phyloP scores from a whole-genome alignment of 1,139 yeast genomes.

The Yamadazyma sp. region DNA sequence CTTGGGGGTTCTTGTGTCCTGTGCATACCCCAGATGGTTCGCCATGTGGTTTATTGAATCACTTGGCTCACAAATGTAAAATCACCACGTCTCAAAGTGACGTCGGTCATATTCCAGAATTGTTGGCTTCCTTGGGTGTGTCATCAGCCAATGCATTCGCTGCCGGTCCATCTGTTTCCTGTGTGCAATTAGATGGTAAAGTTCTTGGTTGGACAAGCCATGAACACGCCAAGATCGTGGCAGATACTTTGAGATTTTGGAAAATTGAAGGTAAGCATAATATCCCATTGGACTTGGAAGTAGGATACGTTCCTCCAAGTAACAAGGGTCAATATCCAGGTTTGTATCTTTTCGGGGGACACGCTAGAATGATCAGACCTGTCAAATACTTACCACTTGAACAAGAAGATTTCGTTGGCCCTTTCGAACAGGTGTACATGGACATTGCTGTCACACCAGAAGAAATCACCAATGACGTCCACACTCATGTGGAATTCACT shows the following conservation, averaged over 20 bases:
- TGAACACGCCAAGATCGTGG: slow-evolving; percentile 79
- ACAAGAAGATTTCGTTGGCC: slow-evolving; percentile 87
- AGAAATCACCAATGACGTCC: slow-evolving; percentile 79
- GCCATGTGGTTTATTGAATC: slow-evolving; percentile 97
- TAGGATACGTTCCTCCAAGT: slow-evolving; percentile 95
- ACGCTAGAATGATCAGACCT: slow-evolving; percentile 94
- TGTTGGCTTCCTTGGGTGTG: slow-evolving; percentile 76
- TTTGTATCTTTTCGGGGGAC: slow-evolving; percentile 83
- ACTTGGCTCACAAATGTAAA: slow-evolving; percentile 91
- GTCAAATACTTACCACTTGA: slow-evolving; percentile 85
- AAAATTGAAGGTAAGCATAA: slow-evolving; percentile 79
- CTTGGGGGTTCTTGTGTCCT: slow-evolving; percentile 99
- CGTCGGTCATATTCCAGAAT: slow-evolving; percentile 66
- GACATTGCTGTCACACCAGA: slow-evolving; percentile 92
- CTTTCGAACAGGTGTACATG: slow-evolving; percentile 97
- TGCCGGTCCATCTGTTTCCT: slow-evolving; percentile 84
- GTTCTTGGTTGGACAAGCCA: slow-evolving; percentile 95
- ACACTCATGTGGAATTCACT: slow-evolving; percentile 89
- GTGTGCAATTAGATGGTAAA: slow-evolving; percentile 92
- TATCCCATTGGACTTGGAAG: slow-evolving; percentile 81
- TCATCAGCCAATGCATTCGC: slow-evolving; percentile 74
- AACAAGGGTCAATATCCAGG: slow-evolving; percentile 98
- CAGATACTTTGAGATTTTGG: slow-evolving; percentile 91
- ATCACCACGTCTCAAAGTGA: slow-evolving; percentile 78
- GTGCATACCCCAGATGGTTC: slow-evolving; percentile 99